Percentiles rank a stretch among this genome's conserved stretches.
phyloP scores from a whole-genome alignment of 345 rosid species.

The Reutealis trisperma region DNA sequence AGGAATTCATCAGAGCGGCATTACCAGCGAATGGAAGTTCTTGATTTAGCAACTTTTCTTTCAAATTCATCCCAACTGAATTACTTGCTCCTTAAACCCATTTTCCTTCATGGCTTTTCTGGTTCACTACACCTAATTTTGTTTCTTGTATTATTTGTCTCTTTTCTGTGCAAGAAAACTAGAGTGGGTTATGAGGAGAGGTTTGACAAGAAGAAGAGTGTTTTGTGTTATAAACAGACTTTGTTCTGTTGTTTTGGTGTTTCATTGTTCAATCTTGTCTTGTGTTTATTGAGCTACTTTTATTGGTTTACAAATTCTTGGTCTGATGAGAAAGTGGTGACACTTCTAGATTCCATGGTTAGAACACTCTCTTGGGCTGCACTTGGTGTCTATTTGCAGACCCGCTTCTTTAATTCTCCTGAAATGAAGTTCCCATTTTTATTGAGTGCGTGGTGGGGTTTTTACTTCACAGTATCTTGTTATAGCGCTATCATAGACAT shows the following conservation, averaged over 20 bases:
- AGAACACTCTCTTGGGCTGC: conserved; percentile 66
- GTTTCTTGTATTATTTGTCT: conserved; percentile 26
- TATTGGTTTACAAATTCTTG: conserved; percentile 59
- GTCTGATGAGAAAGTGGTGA: conserved; percentile 46
- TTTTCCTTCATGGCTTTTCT: conserved; percentile 39
- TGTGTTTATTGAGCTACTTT: conserved; percentile 56
- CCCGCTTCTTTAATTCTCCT: conserved; percentile 24
- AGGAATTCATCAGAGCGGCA: no score
- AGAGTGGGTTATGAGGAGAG: not conserved
- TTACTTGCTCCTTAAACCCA: conserved; percentile 32
- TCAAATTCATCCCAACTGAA: conserved; percentile 7
- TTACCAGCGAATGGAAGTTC: conserved; percentile 12
- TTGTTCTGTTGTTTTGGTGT: not conserved
- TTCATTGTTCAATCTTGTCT: conserved; percentile 48
- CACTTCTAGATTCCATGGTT: conserved; percentile 53
- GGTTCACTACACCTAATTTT: conserved; percentile 33
- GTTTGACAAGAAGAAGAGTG: conserved; percentile 9
- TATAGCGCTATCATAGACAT: conserved; percentile 55
- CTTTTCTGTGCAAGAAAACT: conserved; percentile 4
- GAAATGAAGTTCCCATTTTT: conserved; percentile 43
- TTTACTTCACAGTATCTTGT: conserved; percentile 54
- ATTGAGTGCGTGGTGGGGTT: conserved; percentile 69
- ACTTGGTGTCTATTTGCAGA: conserved; percentile 38
- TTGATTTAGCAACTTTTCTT: conserved; percentile 11
- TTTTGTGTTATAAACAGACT: conserved; percentile 31